phyloP scores from a whole-genome alignment of 2,329 filamentous ascomycete species.

The Xylariaceae sp. region DNA sequence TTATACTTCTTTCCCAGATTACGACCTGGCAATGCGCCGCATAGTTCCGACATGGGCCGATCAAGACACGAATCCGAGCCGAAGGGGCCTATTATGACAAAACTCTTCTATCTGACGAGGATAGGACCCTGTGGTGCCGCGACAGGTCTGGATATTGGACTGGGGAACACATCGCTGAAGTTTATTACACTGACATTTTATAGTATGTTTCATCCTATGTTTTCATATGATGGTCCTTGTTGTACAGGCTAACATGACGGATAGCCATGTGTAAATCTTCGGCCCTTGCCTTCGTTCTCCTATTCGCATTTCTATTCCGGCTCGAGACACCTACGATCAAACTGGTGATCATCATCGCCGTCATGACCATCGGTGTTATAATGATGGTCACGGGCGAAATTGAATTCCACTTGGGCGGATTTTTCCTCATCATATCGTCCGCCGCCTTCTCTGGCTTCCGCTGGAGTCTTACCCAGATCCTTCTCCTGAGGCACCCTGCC shows the following conservation, averaged over 20 bases:
- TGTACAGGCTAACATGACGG: conserved; percentile 5
- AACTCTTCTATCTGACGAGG: conserved; percentile 85
- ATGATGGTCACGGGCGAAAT: conserved; percentile 99
- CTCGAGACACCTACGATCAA: conserved; percentile 84
- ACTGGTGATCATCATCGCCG: conserved; percentile 79
- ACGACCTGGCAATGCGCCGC: conserved; percentile 56
- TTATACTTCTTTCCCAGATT: conserved; percentile 79
- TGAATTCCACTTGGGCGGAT: conserved; percentile 80
- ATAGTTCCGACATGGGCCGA: conserved; percentile 46
- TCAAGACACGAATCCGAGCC: conserved; percentile 53
- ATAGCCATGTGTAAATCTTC: conserved; percentile 97
- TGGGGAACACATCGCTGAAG: conserved; percentile 93
- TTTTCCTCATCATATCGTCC: conserved; percentile 86
- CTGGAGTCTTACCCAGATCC: conserved; percentile 97
- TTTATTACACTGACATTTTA: conserved; percentile 97
- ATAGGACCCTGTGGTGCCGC: conserved; percentile 89
- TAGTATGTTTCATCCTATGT: conserved; percentile 57
- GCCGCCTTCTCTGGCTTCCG: conserved; percentile 95
- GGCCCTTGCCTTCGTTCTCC: conserved; percentile 85
- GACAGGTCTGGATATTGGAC: conserved; percentile 90
- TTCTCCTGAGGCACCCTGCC: conserved; percentile 87
- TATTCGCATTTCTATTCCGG: conserved; percentile 92
- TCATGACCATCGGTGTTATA: conserved; percentile 89
- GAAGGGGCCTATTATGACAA: conserved; percentile 68
- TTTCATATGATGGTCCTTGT: background rate